phyloP scores from a whole-genome alignment of 2,329 filamentous ascomycete genomes.

The Clarireedia sp. region DNA sequence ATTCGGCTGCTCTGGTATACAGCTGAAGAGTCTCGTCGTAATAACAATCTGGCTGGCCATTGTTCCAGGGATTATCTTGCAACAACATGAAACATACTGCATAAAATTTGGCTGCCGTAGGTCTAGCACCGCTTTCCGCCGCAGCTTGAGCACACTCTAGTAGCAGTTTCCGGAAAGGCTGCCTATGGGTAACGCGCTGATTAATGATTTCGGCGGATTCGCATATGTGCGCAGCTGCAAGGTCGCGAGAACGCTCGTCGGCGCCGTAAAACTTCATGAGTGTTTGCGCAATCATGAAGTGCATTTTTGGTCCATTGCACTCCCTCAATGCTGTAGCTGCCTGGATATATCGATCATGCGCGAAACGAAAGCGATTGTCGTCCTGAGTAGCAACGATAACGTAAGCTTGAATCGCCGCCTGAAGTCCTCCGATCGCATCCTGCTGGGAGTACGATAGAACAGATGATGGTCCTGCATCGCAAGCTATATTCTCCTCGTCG shows the following conservation, averaged over 20 bases:
- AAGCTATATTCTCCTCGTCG: constrained; percentile 27
- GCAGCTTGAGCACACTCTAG: constrained; percentile 72
- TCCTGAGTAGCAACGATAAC: constrained; percentile 74
- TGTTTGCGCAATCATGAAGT: constrained; percentile 78
- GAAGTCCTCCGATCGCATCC: constrained; percentile 70
- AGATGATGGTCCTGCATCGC: constrained; percentile 29
- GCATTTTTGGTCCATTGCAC: constrained; percentile 69
- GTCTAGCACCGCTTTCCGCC: constrained; percentile 72
- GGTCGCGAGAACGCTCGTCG: constrained; percentile 59
- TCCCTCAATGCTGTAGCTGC: constrained; percentile 64
- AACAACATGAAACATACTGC: constrained; percentile 69
- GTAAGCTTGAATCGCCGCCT: constrained; percentile 71
- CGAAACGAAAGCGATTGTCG: constrained; percentile 81
- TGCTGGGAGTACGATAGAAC: constrained; percentile 46
- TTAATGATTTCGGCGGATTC: constrained; percentile 70
- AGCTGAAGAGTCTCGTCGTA: constrained; percentile 82
- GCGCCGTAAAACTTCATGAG: constrained; percentile 63
- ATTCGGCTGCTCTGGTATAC: constrained; percentile 73
- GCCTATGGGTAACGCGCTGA: constrained; percentile 48
- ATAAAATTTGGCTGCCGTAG: constrained; percentile 78
- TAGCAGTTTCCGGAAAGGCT: constrained; percentile 61
- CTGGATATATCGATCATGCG: constrained; percentile 79
- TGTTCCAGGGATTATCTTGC: constrained; percentile 71
- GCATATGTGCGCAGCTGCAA: constrained; percentile 73
- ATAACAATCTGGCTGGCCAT: constrained; percentile 59